Base-by-base conservation (phyloP, 345 rosid species). In the rapeseed (Brassica napus) region DNA sequence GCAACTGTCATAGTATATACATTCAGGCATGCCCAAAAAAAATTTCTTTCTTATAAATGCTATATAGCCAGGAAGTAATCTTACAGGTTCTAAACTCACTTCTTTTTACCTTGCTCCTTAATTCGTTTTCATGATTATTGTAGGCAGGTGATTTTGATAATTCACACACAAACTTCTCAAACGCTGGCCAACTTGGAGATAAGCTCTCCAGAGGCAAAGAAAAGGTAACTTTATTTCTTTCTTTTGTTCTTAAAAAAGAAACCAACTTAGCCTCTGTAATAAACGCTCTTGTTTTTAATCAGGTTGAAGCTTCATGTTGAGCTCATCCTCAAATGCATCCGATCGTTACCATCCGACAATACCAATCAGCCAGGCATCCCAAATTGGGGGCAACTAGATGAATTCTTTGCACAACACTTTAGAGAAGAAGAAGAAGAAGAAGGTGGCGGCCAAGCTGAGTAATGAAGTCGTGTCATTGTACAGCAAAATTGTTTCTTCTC, bases 321-420 rank as follows among this genome's bases (percentile, higher is more conserved):
- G 69, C 97, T 87, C 81, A 93, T 95, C 71, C 93, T 95, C 77
- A 90, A 85, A 82, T 93, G 98, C 87, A 91, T 93, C 65, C 91
- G 96, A 70, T 90, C 93, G 3, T 85, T 95, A 74, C 99, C 99
- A 72, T 82, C 97, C 14, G 97, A 87, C 78, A 83, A 79, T 78
- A 71, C 61, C 71, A 81, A 77, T 72, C 68, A 77, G 60, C 86
- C 92, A 3, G 81, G 24, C 28, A 76, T 84, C 73, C 89, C 90
- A 61, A 91, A 92, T 66, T 87, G 95, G 94, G 98, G 98, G 49
- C 82, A 87, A 32, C 94, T 94, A 39, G 98, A 94, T 79, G 98
- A 91, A 81, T 90, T 89, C 74, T 84, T 86, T 83, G 89, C 78
- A 58, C 89, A 91, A 78, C 83, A 82, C 71, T 91, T 89, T 73